A percentile compares a stretch with the other conserved stretches of the same genome.
phyloP scores from a whole-genome alignment of 768 basidiomycete species.

The Termitomyces sp. region DNA sequence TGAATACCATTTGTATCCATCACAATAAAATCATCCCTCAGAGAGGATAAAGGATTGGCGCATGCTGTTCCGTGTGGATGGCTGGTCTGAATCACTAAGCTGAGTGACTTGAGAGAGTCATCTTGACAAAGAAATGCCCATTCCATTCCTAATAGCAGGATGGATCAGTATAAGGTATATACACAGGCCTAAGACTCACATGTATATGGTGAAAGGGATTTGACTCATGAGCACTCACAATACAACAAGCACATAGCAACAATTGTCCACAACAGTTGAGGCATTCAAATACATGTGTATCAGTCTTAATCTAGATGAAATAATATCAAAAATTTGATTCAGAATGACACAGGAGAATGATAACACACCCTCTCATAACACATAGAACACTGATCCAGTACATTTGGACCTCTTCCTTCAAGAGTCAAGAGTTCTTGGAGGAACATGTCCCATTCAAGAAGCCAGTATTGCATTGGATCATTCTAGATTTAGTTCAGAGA shows the following conservation, averaged over 20 bases:
- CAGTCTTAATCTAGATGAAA: background rate
- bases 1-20: constrained; percentile 5
- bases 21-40: background rate
- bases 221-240: background rate
- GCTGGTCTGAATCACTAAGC: constrained; percentile 22
- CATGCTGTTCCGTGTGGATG: constrained; percentile 9
- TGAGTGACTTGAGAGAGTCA: constrained; percentile 12
- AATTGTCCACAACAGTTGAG: constrained; percentile 4
- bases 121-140: constrained; percentile 1
- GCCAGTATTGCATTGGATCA: constrained; percentile 9
- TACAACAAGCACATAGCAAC: constrained; percentile 8
- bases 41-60: background rate
- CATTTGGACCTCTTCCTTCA: too few species aligned
- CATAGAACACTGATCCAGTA: background rate
- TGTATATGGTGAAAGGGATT: constrained; percentile 12
- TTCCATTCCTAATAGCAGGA: constrained; percentile 12
- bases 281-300: constrained; percentile 7
- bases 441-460: constrained; percentile 10
- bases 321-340: too few species aligned
- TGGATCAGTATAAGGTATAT: background rate
- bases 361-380: background rate
- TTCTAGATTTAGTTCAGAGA: constrained; percentile 6
- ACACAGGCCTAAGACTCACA: background rate
- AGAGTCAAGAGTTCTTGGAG: constrained; percentile 15
- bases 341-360: too few species aligned